A percentile compares a stretch with the other conserved stretches of the same genome.
Evolutionary conservation across 2,329 filamentous ascomycete genomes (phyloP).

Genomic region (Xylaria sp.): DNA sequence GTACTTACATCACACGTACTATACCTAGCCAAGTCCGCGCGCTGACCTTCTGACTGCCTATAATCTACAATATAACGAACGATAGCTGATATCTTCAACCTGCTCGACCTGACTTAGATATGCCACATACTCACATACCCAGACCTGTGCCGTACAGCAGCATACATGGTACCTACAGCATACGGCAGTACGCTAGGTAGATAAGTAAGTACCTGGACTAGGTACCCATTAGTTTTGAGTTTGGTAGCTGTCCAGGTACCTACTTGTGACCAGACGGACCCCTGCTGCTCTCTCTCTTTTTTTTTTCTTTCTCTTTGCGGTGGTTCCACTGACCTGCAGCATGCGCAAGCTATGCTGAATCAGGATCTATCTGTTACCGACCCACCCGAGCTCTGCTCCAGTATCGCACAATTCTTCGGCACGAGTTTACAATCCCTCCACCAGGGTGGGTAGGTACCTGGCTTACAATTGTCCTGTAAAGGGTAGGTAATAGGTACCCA

Average conservation of each 20-base stretch:
- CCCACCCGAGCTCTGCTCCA: slow-evolving; percentile 12
- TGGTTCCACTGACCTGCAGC: slow-evolving; percentile 13
- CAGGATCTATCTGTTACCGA: slow-evolving; percentile 5
- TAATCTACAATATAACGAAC: neutral
- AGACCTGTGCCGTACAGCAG: neutral
- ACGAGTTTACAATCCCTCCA: neutral
- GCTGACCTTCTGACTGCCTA: slow-evolving; percentile 25
- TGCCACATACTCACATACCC: neutral
- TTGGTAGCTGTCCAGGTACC: slow-evolving; percentile 6
- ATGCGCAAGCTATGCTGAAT: slow-evolving; percentile 3
- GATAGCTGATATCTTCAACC: slow-evolving; percentile 9
- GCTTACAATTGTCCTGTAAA: neutral
- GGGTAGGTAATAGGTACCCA: neutral
- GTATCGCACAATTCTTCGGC: slow-evolving; percentile 19
- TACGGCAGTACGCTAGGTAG: neutral
- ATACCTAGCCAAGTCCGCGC: slow-evolving; percentile 10
- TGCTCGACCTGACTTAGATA: neutral
- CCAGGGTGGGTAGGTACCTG: neutral
- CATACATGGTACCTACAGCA: no score
- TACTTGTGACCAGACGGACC: neutral
- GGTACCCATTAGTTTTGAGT: neutral
- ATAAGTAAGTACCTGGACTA: neutral
- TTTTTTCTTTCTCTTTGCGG: neutral
- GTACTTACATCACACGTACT: slow-evolving; percentile 28
- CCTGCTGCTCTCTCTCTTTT: slow-evolving; percentile 10